These are phyloP conservation scores for Pseudogymnoascus sp. DNA, from an alignment of 2,329 filamentous ascomycete species.

Conservation along the genomic window DNA sequence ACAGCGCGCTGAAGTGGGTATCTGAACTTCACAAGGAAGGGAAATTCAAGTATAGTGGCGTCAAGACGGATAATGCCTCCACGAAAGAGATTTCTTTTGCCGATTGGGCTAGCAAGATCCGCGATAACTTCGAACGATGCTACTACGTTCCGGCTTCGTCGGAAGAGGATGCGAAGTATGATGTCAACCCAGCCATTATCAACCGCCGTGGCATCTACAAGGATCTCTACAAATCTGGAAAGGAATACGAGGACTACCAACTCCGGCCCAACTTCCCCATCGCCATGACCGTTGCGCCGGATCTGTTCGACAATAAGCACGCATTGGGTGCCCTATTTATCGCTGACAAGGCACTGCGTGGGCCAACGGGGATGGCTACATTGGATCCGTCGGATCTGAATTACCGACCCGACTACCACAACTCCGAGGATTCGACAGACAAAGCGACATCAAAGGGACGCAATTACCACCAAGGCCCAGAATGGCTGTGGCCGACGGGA, in stretches of 20 bases:
- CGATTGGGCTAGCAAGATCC: slow-evolving; percentile 74
- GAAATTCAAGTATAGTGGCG: slow-evolving; percentile 65
- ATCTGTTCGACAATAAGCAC: slow-evolving; percentile 72
- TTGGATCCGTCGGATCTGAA: slow-evolving; percentile 88
- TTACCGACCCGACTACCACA: slow-evolving; percentile 91
- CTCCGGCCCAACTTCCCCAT: slow-evolving; percentile 90
- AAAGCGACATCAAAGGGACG: slow-evolving; percentile 89
- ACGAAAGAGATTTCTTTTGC: slow-evolving; percentile 56
- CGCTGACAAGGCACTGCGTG: slow-evolving; percentile 72
- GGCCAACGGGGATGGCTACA: slow-evolving; percentile 90
- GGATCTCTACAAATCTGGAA: slow-evolving; percentile 86
- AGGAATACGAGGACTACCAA: slow-evolving; percentile 97
- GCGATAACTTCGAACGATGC: slow-evolving; percentile 81
- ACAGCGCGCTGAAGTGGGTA: slow-evolving; percentile 83
- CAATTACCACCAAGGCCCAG: slow-evolving; percentile 96
- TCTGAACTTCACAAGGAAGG: slow-evolving; percentile 58
- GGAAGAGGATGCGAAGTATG: slow-evolving; percentile 67
- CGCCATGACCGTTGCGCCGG: slow-evolving; percentile 87
- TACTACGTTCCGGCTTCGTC: slow-evolving; percentile 74
- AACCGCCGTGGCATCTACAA: slow-evolving; percentile 97
- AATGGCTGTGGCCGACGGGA: slow-evolving; percentile 96
- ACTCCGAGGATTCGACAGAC: slow-evolving; percentile 85
- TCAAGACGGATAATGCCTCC: slow-evolving; percentile 55
- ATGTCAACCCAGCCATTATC: slow-evolving; percentile 70
- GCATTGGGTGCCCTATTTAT: slow-evolving; percentile 73